Percentiles rank a stretch among this genome's conserved stretches.
These are phyloP conservation scores for Cladosporium oxysporum DNA, from an alignment of 2,329 filamentous ascomycete species.

Conservation along the genomic window DNA sequence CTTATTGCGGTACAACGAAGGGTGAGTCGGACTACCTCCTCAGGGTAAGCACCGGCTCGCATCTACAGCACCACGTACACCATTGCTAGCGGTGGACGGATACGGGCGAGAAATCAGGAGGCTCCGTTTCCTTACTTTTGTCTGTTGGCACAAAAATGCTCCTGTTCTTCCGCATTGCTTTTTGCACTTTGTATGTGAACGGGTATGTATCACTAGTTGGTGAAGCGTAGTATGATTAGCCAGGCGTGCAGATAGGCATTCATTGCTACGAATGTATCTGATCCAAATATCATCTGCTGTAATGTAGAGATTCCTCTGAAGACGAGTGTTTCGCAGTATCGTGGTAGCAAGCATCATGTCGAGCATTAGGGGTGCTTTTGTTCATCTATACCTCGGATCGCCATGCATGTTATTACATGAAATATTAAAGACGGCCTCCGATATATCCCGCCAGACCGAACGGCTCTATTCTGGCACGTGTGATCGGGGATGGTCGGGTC, in stretches of 20 bases:
- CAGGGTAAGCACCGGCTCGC: constrained; percentile 39
- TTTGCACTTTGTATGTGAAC: constrained; percentile 7
- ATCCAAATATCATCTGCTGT: neutral
- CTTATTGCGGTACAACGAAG: constrained; percentile 22
- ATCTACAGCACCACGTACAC: constrained; percentile 19
- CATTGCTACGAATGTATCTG: neutral
- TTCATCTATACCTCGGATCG: neutral
- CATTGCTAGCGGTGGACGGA: constrained; percentile 3
- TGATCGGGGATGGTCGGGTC: constrained; percentile 6
- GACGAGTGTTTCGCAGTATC: neutral
- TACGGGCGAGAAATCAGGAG: constrained; percentile 20
- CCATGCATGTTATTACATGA: constrained; percentile 2
- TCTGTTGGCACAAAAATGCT: neutral
- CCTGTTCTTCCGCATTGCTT: constrained; percentile 13
- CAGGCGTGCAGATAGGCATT: neutral
- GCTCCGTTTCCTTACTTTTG: constrained; percentile 25
- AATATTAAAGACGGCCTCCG: neutral
- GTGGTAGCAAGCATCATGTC: neutral
- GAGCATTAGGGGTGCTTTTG: too few relatives aligned
- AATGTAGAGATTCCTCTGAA: neutral
- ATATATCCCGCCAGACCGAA: neutral
- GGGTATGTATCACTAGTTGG: constrained; percentile 8
- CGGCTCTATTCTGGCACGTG: neutral
- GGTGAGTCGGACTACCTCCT: constrained; percentile 44
- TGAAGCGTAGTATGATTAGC: neutral